Conservation (phyloP, 805 yeast genomes). For the Metschnikowia lachancei region DNA sequence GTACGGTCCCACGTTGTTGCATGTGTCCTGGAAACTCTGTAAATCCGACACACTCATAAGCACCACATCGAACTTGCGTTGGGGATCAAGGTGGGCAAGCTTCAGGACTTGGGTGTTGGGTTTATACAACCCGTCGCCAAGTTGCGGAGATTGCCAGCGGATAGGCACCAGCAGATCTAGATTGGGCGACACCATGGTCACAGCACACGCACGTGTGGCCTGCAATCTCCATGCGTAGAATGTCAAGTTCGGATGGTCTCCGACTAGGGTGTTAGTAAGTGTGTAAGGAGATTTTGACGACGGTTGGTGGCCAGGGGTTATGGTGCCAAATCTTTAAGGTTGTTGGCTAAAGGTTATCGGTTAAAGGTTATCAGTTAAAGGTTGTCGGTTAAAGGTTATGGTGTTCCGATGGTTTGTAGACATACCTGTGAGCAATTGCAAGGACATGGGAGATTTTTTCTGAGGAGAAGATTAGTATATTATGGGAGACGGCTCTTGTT, state of each 20-base stretch:
- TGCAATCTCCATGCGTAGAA: slow-evolving; percentile 60
- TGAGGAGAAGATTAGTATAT: not conserved
- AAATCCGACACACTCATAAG: slow-evolving; percentile 35
- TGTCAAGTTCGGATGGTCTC: slow-evolving; percentile 55
- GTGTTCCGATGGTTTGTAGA: not conserved
- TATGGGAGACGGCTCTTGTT: no score
- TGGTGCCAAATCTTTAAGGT: no score
- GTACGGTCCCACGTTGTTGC: slow-evolving; percentile 26
- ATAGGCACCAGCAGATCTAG: slow-evolving; percentile 21
- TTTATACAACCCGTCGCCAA: slow-evolving; percentile 14
- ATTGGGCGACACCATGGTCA: slow-evolving; percentile 39
- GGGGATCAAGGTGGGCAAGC: slow-evolving; percentile 15
- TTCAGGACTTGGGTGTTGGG: slow-evolving; percentile 20
- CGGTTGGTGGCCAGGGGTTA: no score
- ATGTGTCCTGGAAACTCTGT: slow-evolving; percentile 37
- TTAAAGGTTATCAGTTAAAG: no score
- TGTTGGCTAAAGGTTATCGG: no score
- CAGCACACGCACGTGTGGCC: slow-evolving; percentile 37
- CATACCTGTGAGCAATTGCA: slow-evolving; percentile 18
- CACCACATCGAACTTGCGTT: slow-evolving; percentile 31
- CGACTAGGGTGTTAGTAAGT: slow-evolving; percentile 36
- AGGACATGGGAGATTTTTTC: slow-evolving; percentile 5
- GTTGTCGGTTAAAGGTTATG: no score
- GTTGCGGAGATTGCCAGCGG: slow-evolving; percentile 19
- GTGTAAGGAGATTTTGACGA: not conserved